Evolutionary conservation across 345 rosid genomes (phyloP), one percentile per base, ranked within the genome.

Genomic region (Linum tenue): DNA sequence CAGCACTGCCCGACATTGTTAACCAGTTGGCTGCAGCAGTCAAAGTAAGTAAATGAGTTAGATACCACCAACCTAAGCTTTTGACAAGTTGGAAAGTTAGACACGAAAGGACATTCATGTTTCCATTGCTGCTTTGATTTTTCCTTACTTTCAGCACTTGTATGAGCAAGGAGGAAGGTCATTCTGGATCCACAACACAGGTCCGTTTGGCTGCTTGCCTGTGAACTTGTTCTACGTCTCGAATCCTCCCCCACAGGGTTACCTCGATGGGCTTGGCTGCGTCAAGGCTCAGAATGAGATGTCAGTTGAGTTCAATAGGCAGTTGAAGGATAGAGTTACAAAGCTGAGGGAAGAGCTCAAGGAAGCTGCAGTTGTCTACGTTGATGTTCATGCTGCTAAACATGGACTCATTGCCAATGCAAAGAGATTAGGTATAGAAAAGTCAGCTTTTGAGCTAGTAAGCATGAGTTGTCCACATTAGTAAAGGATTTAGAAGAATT

Each of bases 171-270:
- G 88, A 56, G 92, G 85, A 37, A 79, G 88, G 70, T 36, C 86
- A 59, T 86, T 86, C 62, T 86, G 88, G 85, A 78, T 92, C 67
- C 98, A 92, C 68, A 92, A 92, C 77, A 92, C 96, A 0, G 97
- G 94, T 8, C 98, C 97, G 1, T 31, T 88, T 4, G 98, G 98
- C 56, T 92, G 98, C 79, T 73, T 92, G 81, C 94, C 98, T 0
- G 88, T 85, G 56, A 78, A 88, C 69, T 71, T 79, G 53, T 88
- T 92, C 75, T 90, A 88, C 72, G 69, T 79, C 63, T 82, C 82
- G 5, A 81, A 80, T 64, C 87, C 91, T 22, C 86, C 91, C 17
- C 67, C 94, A 0, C 86, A 89, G 0, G 85, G 88, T 0, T 82
- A 77, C 75, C 83, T 90, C 44, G 97, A 90, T 62, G 76, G 73